phyloP scores from a whole-genome alignment of 495 filamentous ascomycete genomes.

The Annulohypoxylon stygium region DNA sequence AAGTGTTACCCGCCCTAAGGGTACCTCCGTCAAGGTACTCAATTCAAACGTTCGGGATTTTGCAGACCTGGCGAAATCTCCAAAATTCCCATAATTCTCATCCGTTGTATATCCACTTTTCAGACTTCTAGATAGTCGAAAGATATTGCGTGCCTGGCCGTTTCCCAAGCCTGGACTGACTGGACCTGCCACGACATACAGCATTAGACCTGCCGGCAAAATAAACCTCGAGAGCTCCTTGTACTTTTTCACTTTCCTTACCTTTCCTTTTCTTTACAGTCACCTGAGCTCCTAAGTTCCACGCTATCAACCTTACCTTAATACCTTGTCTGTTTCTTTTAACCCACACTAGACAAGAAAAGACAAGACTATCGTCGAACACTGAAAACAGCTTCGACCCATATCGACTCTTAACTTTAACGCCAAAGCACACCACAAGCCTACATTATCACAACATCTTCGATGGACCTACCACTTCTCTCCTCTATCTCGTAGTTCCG shows the following conservation, averaged over 20 bases:
- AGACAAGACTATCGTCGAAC: constrained; percentile 36
- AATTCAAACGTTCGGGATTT: constrained; percentile 34
- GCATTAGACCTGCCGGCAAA: constrained; percentile 38
- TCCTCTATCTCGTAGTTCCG: constrained; percentile 30
- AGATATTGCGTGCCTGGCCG: constrained; percentile 44
- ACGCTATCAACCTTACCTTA: constrained; percentile 38
- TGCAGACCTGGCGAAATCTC: constrained; percentile 28
- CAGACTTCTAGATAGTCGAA: constrained; percentile 45
- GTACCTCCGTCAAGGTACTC: constrained; percentile 46
- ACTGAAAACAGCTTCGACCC: constrained; percentile 18
- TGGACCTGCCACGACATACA: constrained; percentile 25
- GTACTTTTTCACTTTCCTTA: not conserved
- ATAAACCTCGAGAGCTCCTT: constrained; percentile 39
- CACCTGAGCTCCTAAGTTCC: constrained; percentile 38
- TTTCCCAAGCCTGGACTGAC: not conserved
- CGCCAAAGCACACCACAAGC: constrained; percentile 20
- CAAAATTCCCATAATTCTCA: constrained; percentile 30
- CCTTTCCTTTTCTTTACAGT: constrained; percentile 28
- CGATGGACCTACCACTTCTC: constrained; percentile 28
- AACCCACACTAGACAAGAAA: constrained; percentile 32
- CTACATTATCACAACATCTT: constrained; percentile 21
- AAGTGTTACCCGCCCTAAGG: constrained; percentile 27
- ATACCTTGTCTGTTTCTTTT: constrained; percentile 25
- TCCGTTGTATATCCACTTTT: constrained; percentile 45
- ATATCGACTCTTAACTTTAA: constrained; percentile 16